Evolutionary conservation across 768 basidiomycete genomes (phyloP).

Genomic region (Rhizopogon vesiculosus): DNA sequence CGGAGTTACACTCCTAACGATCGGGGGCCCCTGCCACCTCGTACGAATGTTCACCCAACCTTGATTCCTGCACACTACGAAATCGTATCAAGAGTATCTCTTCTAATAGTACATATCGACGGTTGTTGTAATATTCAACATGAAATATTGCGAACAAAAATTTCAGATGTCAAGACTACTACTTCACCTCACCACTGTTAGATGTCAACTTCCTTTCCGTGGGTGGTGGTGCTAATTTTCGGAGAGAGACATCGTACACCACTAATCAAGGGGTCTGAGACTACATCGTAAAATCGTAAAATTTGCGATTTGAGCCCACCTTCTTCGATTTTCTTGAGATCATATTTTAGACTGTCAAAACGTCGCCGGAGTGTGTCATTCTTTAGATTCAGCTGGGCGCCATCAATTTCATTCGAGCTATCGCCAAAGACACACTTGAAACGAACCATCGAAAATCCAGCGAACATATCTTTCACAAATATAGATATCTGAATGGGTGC

Average conservation of each 20-base stretch:
- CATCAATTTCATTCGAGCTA: background rate
- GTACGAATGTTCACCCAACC: too few relatives aligned
- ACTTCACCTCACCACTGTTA: background rate
- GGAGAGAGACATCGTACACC: conserved; percentile 80
- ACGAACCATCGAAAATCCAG: conserved; percentile 78
- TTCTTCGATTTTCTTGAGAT: conserved; percentile 87
- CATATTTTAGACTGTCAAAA: conserved; percentile 82
- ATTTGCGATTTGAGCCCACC: conserved; percentile 34
- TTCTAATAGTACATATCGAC: background rate
- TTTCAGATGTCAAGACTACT: background rate
- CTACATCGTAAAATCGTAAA: conserved; percentile 1
- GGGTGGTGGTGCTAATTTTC: conserved; percentile 43
- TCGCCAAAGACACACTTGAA: background rate
- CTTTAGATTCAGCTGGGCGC: conserved; percentile 70
- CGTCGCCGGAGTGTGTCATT: conserved; percentile 71
- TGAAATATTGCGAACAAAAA: background rate
- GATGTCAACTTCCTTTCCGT: background rate
- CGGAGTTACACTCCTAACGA: background rate
- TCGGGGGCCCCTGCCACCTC: background rate
- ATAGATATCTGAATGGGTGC: conserved; percentile 72
- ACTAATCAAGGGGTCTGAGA: conserved; percentile 37
- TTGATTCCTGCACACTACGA: too few relatives aligned
- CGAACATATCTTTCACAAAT: conserved; percentile 78
- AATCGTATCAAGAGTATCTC: background rate
- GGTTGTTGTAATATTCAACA: background rate